phyloP scores from a whole-genome alignment of 2,329 filamentous ascomycete genomes.

The Penicillium sp. region DNA sequence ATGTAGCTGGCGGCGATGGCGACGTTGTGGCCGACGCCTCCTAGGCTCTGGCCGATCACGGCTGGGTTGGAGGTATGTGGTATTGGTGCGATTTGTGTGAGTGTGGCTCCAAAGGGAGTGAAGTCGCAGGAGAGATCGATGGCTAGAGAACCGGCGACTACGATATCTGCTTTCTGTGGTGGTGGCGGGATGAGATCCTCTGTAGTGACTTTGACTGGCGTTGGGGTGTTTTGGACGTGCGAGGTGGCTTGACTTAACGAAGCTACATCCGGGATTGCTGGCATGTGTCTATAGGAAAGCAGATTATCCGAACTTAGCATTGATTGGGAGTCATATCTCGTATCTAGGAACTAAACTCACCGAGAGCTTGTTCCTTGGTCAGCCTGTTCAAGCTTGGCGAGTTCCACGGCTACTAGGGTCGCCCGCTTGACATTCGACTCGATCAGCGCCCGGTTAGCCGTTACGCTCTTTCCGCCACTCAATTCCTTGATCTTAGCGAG shows the following conservation, averaged over 20 bases:
- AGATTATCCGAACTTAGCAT: slow-evolving; percentile 37
- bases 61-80: slow-evolving; percentile 83
- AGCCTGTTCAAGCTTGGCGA: slow-evolving; percentile 52
- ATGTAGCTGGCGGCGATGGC: slow-evolving; percentile 75
- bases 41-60: slow-evolving; percentile 73
- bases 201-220: slow-evolving; percentile 6
- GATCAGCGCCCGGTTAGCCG: slow-evolving; percentile 68
- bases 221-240: neutral
- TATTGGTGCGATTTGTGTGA: slow-evolving; percentile 33
- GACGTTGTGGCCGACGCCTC: slow-evolving; percentile 90
- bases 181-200: neutral
- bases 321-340: slow-evolving; percentile 20
- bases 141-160: slow-evolving; percentile 87
- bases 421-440: slow-evolving; percentile 64
- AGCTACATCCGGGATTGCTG: slow-evolving; percentile 28
- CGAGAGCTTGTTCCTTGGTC: slow-evolving; percentile 28
- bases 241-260: slow-evolving; percentile 20
- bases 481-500: slow-evolving; percentile 74
- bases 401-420: slow-evolving; percentile 61
- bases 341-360: slow-evolving; percentile 38
- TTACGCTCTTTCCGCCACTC: slow-evolving; percentile 66
- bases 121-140: slow-evolving; percentile 86
- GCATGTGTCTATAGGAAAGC: slow-evolving; percentile 37
- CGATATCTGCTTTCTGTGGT: slow-evolving; percentile 58
- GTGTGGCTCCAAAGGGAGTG: slow-evolving; percentile 43